Evolutionary conservation across 192 early-diverging fungal species (phyloP), one percentile per base, ranked within the genome.

Genomic region (Backusella sp.): DNA sequence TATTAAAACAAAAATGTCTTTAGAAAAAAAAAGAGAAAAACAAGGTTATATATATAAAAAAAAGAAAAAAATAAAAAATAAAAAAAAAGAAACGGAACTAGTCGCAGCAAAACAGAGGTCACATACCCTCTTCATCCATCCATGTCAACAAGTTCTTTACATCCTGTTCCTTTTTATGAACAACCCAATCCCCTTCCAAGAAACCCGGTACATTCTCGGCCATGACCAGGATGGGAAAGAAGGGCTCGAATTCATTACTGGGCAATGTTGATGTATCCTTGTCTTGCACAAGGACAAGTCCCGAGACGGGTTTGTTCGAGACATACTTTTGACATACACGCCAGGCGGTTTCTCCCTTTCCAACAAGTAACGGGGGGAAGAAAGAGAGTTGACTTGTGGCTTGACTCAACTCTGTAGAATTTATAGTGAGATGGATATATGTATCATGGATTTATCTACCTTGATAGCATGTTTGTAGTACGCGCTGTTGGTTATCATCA

Each of bases 81-180:
- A 66, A 68, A 69, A 36, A 66, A 26, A 39, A 52, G 12, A 3
- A 28, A 26, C 56, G 56, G 56, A 23, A 26, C 56, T 28, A 15
- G 21, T 62, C 23, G 12, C 56, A 62, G 56, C 56, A n/a, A 32
- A 37, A 77, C n/a, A 35, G 34, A 77, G 11, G 36, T 72, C 68
- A 78, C 70, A 78, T 78, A 28, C 66, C 66, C 34, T 37, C 32
- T 34, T 78, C 72, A 37, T 78, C 72, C 66, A 78, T 78, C 77
- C 77, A 78, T 9, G 19, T 6, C 15, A 68, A 15, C 12, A 68
- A 53, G 11, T 2, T 19, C 23, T 37, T 19, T 21, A 69, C 21
- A 19, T 73, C 30, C 15, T 68, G 26, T 0, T 28, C 46, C 7
- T 42, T 8, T 28, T 44, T 21, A 62, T 76, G 19, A 23, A 62